phyloP scores from a whole-genome alignment of 106 monocot genomes.

The Xerophyta viscosa region DNA sequence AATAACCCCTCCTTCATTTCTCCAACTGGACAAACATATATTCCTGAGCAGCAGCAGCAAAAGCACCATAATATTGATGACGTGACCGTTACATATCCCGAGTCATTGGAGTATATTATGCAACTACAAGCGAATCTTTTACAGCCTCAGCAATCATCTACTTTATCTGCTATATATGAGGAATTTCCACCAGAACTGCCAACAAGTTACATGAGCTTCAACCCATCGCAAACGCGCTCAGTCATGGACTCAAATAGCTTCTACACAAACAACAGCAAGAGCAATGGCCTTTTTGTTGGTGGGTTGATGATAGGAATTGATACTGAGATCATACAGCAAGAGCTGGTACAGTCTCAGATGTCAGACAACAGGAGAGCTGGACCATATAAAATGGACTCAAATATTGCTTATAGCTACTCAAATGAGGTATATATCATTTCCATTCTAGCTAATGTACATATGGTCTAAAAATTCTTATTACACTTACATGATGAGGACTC shows the following conservation, averaged over 20 bases:
- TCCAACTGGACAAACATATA: not conserved
- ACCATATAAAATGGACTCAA: conserved; percentile 7
- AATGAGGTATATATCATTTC: not conserved
- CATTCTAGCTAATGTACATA: not conserved
- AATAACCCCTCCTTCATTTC: not conserved
- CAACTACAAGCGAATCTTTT: not conserved
- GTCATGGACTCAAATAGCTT: conserved; percentile 14
- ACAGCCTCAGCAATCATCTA: conserved; percentile 1
- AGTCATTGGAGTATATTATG: conserved; percentile 4
- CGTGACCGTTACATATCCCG: conserved; percentile 9
- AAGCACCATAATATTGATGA: conserved; percentile 17
- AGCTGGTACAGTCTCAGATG: conserved; percentile 16
- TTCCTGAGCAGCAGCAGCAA: not conserved
- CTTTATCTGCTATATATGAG: conserved; percentile 16
- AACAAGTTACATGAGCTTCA: conserved; percentile 25
- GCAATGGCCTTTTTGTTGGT: conserved; percentile 5
- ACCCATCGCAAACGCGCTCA: conserved; percentile 13
- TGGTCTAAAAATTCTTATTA: too few relatives aligned
- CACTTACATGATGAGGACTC: not conserved
- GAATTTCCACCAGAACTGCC: conserved; percentile 13
- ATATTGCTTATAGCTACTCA: not conserved
- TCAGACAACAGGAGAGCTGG: conserved; percentile 7
- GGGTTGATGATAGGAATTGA: conserved; percentile 3
- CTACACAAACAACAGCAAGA: conserved; percentile 8
- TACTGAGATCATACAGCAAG: not conserved